Evolutionary conservation across 192 early-diverging fungal genomes (phyloP).

Genomic region (Gonapodya prolifera): DNA sequence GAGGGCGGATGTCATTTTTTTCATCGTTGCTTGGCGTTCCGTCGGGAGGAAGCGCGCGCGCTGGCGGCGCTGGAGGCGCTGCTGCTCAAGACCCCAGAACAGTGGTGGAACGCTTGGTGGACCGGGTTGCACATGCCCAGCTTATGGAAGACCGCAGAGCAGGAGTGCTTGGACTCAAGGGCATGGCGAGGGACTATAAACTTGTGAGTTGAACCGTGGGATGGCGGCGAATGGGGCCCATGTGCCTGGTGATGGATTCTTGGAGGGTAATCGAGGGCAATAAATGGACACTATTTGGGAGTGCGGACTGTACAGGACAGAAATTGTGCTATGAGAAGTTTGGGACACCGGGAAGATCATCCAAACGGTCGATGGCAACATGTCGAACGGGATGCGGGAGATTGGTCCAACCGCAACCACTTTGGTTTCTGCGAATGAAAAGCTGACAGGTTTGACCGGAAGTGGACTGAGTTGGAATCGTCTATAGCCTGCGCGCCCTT

Average conservation of each 20-base stretch:
- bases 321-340: not conserved
- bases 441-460: too few species aligned
- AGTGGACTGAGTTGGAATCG: too few species aligned
- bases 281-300: not conserved
- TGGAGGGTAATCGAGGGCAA: not conserved
- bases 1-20: not conserved
- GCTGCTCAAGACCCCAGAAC: not conserved
- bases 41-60: not conserved
- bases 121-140: not conserved
- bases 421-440: too few species aligned
- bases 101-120: not conserved
- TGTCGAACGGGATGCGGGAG: too few species aligned
- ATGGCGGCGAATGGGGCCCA: not conserved
- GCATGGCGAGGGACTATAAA: constrained; percentile 71
- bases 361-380: too few species aligned
- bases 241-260: not conserved
- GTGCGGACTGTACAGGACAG: not conserved
- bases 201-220: constrained; percentile 23
- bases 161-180: constrained; percentile 73
- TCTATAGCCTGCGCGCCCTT: too few species aligned
- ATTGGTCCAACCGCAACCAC: too few species aligned
- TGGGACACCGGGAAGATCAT: too few species aligned
- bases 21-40: not conserved
- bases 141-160: constrained; percentile 70
- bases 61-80: not conserved